Conservation (phyloP, 1,139 yeast genomes). For the Waltiozyma sp. region DNA sequence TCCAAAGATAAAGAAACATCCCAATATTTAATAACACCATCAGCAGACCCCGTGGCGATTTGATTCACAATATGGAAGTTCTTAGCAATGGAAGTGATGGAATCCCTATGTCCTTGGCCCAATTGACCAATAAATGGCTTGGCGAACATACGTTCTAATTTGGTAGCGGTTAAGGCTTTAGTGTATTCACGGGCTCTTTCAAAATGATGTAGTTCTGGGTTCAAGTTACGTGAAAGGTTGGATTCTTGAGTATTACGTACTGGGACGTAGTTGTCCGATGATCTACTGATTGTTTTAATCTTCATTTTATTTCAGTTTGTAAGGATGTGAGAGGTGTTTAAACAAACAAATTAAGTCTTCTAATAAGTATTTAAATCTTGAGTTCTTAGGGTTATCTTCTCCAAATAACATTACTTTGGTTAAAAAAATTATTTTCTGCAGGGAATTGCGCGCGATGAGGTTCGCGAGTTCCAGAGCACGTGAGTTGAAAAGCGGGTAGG, state of each 20-base stretch:
- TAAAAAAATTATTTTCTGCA: neutral
- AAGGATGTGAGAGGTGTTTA: neutral
- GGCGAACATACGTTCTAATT: conserved; percentile 93
- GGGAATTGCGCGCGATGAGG: neutral
- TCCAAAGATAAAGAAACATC: conserved; percentile 69
- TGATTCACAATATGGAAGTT: conserved; percentile 60
- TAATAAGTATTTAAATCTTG: neutral
- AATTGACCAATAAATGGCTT: conserved; percentile 93
- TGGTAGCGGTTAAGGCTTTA: conserved; percentile 88
- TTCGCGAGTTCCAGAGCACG: neutral
- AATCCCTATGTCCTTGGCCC: conserved; percentile 93
- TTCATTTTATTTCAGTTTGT: no score
- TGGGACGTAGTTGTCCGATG: conserved; percentile 85
- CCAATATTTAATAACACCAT: conserved; percentile 93
- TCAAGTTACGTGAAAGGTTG: conserved; percentile 76
- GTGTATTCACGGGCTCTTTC: conserved; percentile 96
- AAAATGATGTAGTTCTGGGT: conserved; percentile 93
- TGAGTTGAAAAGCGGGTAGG: no score
- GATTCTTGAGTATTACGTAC: conserved; percentile 85
- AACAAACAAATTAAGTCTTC: no score
- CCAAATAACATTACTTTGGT: no score
- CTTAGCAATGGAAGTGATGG: conserved; percentile 83
- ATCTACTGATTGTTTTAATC: conserved; percentile 82
- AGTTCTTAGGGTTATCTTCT: neutral
- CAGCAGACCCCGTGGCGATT: conserved; percentile 89